Evolutionary conservation across 306 rosid species (phyloP).

Genomic region (Quercus berberidifolia): DNA sequence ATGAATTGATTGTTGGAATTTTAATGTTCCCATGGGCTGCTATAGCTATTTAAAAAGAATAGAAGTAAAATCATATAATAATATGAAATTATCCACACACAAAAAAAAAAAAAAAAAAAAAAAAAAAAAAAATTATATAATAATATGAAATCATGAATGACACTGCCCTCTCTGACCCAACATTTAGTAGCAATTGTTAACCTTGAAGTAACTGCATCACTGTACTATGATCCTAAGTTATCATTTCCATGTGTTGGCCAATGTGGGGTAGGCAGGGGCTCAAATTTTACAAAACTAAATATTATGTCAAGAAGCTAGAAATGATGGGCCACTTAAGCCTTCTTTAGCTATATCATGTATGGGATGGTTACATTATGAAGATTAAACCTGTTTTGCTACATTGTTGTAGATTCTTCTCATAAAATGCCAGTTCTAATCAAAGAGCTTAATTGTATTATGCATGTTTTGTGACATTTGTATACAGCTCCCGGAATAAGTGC

Average conservation of each 20-base stretch:
- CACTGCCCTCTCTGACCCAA: background rate
- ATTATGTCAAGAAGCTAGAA: background rate
- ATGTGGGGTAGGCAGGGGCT: background rate
- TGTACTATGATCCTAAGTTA: too few relatives aligned
- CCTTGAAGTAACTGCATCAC: background rate
- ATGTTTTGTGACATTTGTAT: conserved; percentile 27
- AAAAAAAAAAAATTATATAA: too few relatives aligned
- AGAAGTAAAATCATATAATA: background rate
- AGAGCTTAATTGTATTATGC: background rate
- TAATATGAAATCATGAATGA: background rate
- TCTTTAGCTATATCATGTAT: background rate
- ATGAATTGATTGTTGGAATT: background rate
- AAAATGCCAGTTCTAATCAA: background rate
- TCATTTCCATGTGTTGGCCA: too few relatives aligned
- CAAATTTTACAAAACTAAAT: background rate
- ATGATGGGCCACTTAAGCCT: background rate
- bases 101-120: too few relatives aligned
- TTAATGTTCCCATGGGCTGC: background rate
- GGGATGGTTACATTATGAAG: too few relatives aligned
- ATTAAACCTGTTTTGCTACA: too few relatives aligned
- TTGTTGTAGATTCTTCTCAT: background rate
- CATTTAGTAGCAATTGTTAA: background rate
- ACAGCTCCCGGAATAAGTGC: conserved; percentile 99
- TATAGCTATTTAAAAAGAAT: background rate
- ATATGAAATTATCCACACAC: too few relatives aligned